phyloP scores from a whole-genome alignment of 306 rosid genomes.

The Betula pendula region DNA sequence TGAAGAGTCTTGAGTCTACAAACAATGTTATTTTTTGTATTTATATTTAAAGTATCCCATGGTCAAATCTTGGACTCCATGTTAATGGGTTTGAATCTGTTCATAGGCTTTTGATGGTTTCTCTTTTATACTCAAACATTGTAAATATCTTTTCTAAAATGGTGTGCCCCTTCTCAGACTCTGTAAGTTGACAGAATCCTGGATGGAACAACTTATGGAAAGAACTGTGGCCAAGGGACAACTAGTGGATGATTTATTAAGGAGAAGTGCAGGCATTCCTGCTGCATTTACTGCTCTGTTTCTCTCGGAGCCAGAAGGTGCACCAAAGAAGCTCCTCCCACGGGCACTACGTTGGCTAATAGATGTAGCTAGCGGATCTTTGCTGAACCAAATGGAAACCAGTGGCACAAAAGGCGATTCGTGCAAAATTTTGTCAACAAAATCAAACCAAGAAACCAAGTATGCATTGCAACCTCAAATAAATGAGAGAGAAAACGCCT shows the following conservation, averaged over 20 bases:
- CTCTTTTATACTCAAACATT: neutral
- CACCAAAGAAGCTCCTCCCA: slow-evolving; percentile 96
- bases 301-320: slow-evolving; percentile 98
- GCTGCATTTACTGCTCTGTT: slow-evolving; percentile 91
- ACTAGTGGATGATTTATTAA: slow-evolving; percentile 81
- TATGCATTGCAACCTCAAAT: slow-evolving; percentile 38
- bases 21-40: neutral
- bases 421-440: slow-evolving; percentile 31
- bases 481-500: slow-evolving; percentile 40
- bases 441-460: slow-evolving; percentile 31
- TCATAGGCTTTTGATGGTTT: slow-evolving; percentile 1
- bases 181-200: slow-evolving; percentile 80
- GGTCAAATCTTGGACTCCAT: neutral
- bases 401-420: slow-evolving; percentile 39
- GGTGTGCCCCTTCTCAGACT: slow-evolving; percentile 54
- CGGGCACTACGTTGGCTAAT: slow-evolving; percentile 86
- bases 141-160: slow-evolving; percentile 20
- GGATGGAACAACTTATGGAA: slow-evolving; percentile 98
- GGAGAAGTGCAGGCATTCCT: slow-evolving; percentile 99
- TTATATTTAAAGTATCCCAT: neutral
- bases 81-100: neutral
- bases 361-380: slow-evolving; percentile 70
- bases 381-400: slow-evolving; percentile 50
- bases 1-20: neutral
- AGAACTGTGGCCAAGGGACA: slow-evolving; percentile 88